Base-by-base conservation (phyloP, 495 filamentous ascomycete genomes). In the Aspergillus biplanus region DNA sequence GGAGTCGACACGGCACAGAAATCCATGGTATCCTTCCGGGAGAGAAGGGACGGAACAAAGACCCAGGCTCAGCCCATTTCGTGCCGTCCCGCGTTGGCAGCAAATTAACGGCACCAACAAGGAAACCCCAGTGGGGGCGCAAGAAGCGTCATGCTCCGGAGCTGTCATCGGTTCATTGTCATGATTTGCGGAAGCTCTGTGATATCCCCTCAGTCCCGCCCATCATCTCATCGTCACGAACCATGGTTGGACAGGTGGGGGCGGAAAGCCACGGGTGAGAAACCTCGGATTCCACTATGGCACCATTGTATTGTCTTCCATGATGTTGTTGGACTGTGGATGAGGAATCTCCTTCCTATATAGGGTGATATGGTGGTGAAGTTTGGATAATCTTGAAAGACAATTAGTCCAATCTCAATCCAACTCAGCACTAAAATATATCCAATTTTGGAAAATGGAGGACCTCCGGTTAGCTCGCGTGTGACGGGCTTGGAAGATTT, bases 1-100 rank as follows among this genome's bases (percentile, higher is more conserved):
- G 59, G 59, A 34, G 52, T 42, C 52, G 47, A 49, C 42, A 50
- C 59, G 59, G 59, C 39, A 62, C 44, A 48, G 39, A 50, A 32
- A 61, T 16, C 33, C 33, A 12, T 59, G 39, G 27, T 16, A 35
- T 6, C 7, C 49, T 46, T 47, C 16, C 12, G 18, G 50, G 52
- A 49, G n/a, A 18, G 21, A 7, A 27, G 47, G 47, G 9, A 49
- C 21, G 21, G n/a, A 49, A 49, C 39, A 44, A 44, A 44, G 39
- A 44, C 39, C 39, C 47, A 55, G 12, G 42, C 42, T 56, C 48
- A 62, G 27, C 42, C 42, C 59, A 61, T 56, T 49, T 56, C 42
- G 52, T 56, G 16, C 52, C 59, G 59, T 56, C 52, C 59, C 59
- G 52, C 27, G 52, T 54, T 54, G 32, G 7, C 5, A 54, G 13